These are phyloP conservation scores for Ascodesmis nigricans DNA, from an alignment of 495 filamentous ascomycete species.

Conservation along the genomic window DNA sequence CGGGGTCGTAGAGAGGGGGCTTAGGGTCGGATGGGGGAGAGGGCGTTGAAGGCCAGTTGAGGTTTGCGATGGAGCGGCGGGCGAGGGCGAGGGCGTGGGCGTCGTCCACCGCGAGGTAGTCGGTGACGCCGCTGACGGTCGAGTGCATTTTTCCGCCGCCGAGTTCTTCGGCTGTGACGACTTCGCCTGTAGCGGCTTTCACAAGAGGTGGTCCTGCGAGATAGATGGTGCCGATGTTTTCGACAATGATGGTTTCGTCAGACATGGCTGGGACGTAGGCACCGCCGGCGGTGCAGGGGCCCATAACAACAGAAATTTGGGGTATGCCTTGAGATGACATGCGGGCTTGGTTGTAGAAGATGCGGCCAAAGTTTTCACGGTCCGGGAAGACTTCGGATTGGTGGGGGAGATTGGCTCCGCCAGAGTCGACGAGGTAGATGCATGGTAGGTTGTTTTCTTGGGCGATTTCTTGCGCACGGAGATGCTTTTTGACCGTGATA, in stretches of 20 bases:
- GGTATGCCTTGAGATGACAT: constrained; percentile 73
- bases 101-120: constrained; percentile 88
- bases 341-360: constrained; percentile 97
- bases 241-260: constrained; percentile 90
- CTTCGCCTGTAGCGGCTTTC: constrained; percentile 89
- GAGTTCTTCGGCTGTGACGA: constrained; percentile 76
- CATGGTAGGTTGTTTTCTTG: constrained; percentile 71
- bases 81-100: constrained; percentile 81
- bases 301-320: constrained; percentile 92
- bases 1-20: constrained; percentile 63
- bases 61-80: constrained; percentile 58
- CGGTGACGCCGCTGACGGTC: constrained; percentile 79
- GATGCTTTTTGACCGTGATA: constrained; percentile 93
- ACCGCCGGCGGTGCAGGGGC: constrained; percentile 38
- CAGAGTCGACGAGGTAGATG: constrained; percentile 91
- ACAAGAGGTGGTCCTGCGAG: constrained; percentile 87
- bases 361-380: constrained; percentile 82
- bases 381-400: constrained; percentile 96
- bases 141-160: constrained; percentile 86
- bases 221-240: constrained; percentile 88
- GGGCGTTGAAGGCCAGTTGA: constrained; percentile 49
- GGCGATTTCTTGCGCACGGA: constrained; percentile 78
- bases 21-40: constrained; percentile 16
- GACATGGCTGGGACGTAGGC: constrained; percentile 96
- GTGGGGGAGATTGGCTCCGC: constrained; percentile 86